Percentiles rank a stretch among this genome's conserved stretches.
These are phyloP conservation scores for Trametes cubensis DNA, from an alignment of 768 basidiomycete species.

Conservation along the genomic window DNA sequence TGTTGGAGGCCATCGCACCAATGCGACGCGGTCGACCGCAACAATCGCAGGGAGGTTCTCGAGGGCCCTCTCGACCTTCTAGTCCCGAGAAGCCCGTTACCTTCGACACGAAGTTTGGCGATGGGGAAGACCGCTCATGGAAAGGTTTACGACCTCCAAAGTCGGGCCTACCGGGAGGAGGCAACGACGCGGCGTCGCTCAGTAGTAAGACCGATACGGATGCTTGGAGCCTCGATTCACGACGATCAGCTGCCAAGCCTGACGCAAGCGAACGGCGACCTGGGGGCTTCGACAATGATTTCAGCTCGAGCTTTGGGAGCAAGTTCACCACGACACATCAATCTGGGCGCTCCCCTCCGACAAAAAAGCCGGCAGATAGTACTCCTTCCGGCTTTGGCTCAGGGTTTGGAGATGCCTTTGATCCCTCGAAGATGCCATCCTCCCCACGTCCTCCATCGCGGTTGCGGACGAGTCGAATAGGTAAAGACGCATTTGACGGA, in stretches of 20 bases:
- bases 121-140: conserved; percentile 35
- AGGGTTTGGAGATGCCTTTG: conserved; percentile 67
- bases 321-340: conserved; percentile 17
- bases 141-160: conserved; percentile 30
- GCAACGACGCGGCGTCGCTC: conserved; percentile 19
- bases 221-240: conserved; percentile 30
- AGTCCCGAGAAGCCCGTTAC: conserved; percentile 33
- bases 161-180: conserved; percentile 31
- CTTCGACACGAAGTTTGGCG: conserved; percentile 32
- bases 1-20: conserved; percentile 77
- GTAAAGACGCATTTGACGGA: conserved; percentile 81
- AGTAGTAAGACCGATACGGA: conserved; percentile 32
- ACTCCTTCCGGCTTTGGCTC: conserved; percentile 16
- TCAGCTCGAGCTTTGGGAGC: conserved; percentile 27
- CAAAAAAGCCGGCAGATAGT: conserved; percentile 3
- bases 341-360: conserved; percentile 2
- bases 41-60: conserved; percentile 5
- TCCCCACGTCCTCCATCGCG: conserved; percentile 31
- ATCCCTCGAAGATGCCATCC: conserved; percentile 33
- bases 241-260: conserved; percentile 19
- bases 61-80: conserved; percentile 29
- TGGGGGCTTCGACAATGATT: conserved; percentile 31
- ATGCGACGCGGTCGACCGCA: conserved; percentile 72
- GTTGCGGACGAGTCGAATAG: conserved; percentile 32
- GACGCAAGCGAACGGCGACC: conserved; percentile 7